Evolutionary conservation across 2,329 filamentous ascomycete species (phyloP).

Genomic region (Pochonia chlamydosporia): DNA sequence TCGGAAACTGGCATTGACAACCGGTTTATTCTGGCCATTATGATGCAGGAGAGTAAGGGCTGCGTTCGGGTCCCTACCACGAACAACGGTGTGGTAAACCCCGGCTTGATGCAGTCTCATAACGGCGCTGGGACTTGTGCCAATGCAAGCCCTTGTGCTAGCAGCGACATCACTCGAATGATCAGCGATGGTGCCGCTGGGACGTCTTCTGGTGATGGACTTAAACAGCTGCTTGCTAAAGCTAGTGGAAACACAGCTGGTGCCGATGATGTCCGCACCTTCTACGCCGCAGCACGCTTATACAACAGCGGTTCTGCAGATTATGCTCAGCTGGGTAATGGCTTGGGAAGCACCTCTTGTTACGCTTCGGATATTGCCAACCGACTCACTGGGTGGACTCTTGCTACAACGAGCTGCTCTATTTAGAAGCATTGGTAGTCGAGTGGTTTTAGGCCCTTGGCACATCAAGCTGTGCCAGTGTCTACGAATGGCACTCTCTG

Average conservation of each 20-base stretch:
- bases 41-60: conserved; percentile 39
- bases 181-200: conserved; percentile 35
- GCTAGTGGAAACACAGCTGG: conserved; percentile 9
- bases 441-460: too few species aligned
- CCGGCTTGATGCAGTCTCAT: conserved; percentile 35
- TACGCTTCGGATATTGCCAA: conserved; percentile 43
- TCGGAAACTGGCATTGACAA: conserved; percentile 23
- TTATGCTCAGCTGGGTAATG: conserved; percentile 30
- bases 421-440: too few species aligned
- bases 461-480: too few species aligned
- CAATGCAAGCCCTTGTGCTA: conserved; percentile 22
- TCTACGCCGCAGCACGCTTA: conserved; percentile 39
- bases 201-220: conserved; percentile 33
- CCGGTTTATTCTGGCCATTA: conserved; percentile 35
- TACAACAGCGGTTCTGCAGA: conserved; percentile 41
- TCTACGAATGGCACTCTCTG: too few species aligned
- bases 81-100: conserved; percentile 35
- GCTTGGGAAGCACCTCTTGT: conserved; percentile 37
- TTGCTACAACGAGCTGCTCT: too few species aligned
- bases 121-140: conserved; percentile 31
- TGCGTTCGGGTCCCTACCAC: conserved; percentile 36
- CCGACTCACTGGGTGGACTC: not conserved
- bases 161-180: conserved; percentile 21
- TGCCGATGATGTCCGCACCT: conserved; percentile 13
- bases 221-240: conserved; percentile 30